These are phyloP conservation scores for Osmanthus fragrans DNA, from an alignment of 257 asterid species.

Conservation along the genomic window DNA sequence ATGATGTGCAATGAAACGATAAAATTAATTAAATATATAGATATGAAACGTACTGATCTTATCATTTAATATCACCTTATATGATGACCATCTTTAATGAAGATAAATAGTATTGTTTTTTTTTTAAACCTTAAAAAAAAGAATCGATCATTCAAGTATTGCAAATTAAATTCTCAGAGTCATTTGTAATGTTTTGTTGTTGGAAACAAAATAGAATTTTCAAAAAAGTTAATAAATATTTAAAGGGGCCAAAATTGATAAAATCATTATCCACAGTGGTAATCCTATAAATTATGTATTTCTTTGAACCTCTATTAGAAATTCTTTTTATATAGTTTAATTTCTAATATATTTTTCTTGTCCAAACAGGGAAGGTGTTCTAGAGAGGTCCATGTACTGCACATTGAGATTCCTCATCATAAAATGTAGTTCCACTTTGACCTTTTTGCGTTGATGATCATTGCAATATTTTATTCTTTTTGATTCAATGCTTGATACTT, in stretches of 20 bases:
- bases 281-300: neutral
- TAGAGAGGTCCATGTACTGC: neutral
- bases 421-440: neutral
- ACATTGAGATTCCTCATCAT: neutral
- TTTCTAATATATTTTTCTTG: neutral
- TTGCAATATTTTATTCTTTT: neutral
- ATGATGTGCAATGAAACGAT: no score
- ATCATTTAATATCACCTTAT: no score
- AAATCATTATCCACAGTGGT: neutral
- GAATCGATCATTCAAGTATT: no score
- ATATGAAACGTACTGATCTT: no score
- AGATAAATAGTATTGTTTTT: no score
- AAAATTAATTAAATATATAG: no score
- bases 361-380: neutral
- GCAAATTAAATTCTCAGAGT: neutral
- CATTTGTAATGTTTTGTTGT: no score
- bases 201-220: neutral
- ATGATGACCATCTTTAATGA: no score
- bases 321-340: no score
- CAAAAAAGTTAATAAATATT: no score
- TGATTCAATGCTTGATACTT: neutral
- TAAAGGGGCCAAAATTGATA: neutral
- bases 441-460: neutral
- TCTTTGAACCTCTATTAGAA: neutral
- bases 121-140: no score